Base-by-base conservation (phyloP, 306 rosid species). In the Glycine soja region DNA sequence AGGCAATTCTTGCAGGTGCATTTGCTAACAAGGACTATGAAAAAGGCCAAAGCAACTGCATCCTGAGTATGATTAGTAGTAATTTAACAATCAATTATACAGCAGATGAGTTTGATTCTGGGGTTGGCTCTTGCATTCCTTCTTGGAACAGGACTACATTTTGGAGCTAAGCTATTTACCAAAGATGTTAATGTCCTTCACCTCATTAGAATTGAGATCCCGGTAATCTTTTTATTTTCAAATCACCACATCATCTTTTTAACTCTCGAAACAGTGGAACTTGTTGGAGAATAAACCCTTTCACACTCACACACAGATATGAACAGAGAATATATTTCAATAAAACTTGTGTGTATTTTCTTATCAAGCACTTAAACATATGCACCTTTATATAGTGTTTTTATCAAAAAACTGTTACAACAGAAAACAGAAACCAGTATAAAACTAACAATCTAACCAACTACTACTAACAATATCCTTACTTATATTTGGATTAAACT, bases 1-100 rank as follows among this genome's bases (percentile, higher is more conserved):
- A 92, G 97, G 94, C 96, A 3, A 89, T 91, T 76, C 94, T 93
- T 71, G 97, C 96, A n/a, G 90, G 88, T 63, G 92, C 94, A 71
- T 91, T 93, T 85, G 96, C 97, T 10, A 86, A 84, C 72, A 87
- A 88, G 62, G 96, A 93, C 86, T 76, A 76, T 14, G 90, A 88
- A 59, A 19, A 93, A 86, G 88, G 96, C 90, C 30, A 73, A 61
- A n/a, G 86, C 86, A 47, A 85, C 91, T 4, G 91, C 97, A 4
- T 81, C 91, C 6, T 85, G 96, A 78, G 96, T 93, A 65, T 36
- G 30, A 40, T n/a, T 66, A 42, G 56, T 45, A 10, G 34, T 59
- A 64, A 57, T 40, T 13, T 72, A 81, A 66, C 7, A 50, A 47
- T 53, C 36, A 18, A 53, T 86, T 75, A 16, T 72, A 34, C 51